A percentile compares a stretch with the other conserved stretches of the same genome.
Conservation (phyloP, 345 rosid genomes). For the Trapa bicornis region DNA sequence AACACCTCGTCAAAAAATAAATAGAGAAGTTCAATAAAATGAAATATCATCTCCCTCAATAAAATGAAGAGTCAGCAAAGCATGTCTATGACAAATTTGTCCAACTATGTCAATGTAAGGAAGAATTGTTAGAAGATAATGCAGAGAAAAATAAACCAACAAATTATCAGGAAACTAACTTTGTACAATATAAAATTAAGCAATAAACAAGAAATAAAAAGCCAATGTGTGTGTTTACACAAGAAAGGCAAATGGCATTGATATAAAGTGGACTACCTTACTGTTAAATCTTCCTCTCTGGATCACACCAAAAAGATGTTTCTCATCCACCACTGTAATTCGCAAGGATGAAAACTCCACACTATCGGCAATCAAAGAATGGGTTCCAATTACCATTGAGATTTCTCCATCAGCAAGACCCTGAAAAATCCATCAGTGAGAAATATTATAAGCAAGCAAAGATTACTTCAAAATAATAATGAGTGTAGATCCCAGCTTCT, state of each 20-base stretch:
- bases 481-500: neutral
- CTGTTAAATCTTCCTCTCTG: constrained; percentile 94
- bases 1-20: neutral
- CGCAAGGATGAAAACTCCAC: constrained; percentile 77
- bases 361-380: constrained; percentile 75
- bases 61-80: neutral
- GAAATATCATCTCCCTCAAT: neutral
- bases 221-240: neutral
- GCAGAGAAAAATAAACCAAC: neutral
- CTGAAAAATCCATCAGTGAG: constrained; percentile 22
- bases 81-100: neutral
- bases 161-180: neutral
- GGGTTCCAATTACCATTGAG: constrained; percentile 88
- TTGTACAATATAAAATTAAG: neutral
- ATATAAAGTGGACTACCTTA: constrained; percentile 41
- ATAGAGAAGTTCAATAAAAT: neutral
- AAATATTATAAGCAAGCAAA: constrained; percentile 8
- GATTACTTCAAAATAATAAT: constrained; percentile 10
- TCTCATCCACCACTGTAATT: constrained; percentile 95
- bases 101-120: neutral
- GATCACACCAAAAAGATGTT: constrained; percentile 30
- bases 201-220: neutral
- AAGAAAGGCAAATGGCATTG: neutral
- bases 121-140: neutral
- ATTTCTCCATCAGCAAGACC: constrained; percentile 74